These are phyloP conservation scores for Pseudocercospora macadamiae DNA, from an alignment of 2,329 filamentous ascomycete species.

Conservation along the genomic window DNA sequence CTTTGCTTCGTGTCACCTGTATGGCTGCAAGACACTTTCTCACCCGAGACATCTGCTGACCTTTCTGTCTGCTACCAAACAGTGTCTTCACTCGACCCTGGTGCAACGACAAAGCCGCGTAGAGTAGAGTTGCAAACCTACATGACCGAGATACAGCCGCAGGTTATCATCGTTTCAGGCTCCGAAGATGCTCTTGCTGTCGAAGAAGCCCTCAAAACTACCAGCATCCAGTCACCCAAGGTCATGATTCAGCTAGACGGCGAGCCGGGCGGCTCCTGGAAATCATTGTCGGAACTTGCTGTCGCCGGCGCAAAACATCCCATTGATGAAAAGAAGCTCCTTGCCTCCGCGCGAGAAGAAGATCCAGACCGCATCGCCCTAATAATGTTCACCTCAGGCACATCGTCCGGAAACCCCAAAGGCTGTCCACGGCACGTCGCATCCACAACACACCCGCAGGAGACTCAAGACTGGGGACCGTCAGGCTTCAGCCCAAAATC, in stretches of 20 bases:
- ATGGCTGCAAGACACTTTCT: no score
- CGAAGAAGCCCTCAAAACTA: conserved; percentile 5
- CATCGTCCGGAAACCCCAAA: conserved; percentile 23
- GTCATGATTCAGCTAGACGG: conserved; percentile 19
- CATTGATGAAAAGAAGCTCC: background rate
- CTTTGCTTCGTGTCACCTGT: conserved; percentile 13
- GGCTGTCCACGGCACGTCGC: conserved; percentile 19
- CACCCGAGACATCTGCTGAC: no score
- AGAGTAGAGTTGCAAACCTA: conserved; percentile 18
- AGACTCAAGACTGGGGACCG: conserved; percentile 8
- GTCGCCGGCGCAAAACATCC: background rate
- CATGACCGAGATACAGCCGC: conserved; percentile 17
- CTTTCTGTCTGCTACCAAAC: no score
- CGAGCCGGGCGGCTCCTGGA: background rate
- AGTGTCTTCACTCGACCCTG: conserved; percentile 25
- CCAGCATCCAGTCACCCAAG: background rate
- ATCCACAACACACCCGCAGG: conserved; percentile 1
- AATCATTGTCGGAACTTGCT: conserved; percentile 2
- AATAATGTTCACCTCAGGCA: conserved; percentile 25
- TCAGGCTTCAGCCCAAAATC: background rate
- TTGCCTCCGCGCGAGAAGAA: conserved; percentile 10
- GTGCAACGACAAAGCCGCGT: conserved; percentile 15
- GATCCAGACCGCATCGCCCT: conserved; percentile 17
- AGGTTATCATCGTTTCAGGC: conserved; percentile 17
- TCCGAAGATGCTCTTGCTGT: conserved; percentile 7